Evolutionary conservation across 306 rosid species (phyloP), one percentile per base, ranked within the genome.

Genomic region (Begonia masoniana): DNA sequence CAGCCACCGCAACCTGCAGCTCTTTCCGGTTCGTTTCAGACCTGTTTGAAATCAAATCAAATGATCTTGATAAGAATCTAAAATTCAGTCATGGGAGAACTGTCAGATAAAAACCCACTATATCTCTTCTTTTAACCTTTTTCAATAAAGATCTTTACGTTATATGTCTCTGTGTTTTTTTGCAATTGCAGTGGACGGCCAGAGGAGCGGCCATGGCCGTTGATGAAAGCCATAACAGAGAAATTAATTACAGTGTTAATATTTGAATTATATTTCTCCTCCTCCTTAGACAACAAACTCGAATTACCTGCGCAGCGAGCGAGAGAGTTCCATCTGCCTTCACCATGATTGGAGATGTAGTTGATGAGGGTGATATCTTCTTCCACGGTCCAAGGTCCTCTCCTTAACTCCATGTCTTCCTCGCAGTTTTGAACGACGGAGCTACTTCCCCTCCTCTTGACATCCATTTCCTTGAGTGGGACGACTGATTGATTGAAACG

Each of bases 291-390:
- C 24, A 21, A 21, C 24, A 21, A 21, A 21, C 24, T 21, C 24
- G 3, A 56, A 50, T 52, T 68, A 78, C 84, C 84, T 0, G 99
- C 95, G 23, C 80, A 73, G 51, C 79, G 78, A 61, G 99, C 92
- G 10, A 92, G 95, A 59, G 93, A 81, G 50, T 92, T 92, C 99
- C 99, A 92, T 47, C 99, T 94, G 59, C 99, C 99, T 61, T 92
- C 99, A 51, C 99, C 99, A 16, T 92, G 88, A 64, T 65, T 74
- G 49, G 84, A 76, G 78, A 92, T 81, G 88, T 83, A 81, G 82
- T 86, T 86, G 58, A 86, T 77, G 70, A 92, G 96, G 15, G 84
- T 67, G 45, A 77, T 70, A 51, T 92, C 99, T 64, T 92, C 99
- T 45, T 86, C 99, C 6, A 71, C 82, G 10, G 99, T 92, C 99